Evolutionary conservation across 164 flowering plant genomes (phyloP).

Genomic region (Nymphaea thermarum): DNA sequence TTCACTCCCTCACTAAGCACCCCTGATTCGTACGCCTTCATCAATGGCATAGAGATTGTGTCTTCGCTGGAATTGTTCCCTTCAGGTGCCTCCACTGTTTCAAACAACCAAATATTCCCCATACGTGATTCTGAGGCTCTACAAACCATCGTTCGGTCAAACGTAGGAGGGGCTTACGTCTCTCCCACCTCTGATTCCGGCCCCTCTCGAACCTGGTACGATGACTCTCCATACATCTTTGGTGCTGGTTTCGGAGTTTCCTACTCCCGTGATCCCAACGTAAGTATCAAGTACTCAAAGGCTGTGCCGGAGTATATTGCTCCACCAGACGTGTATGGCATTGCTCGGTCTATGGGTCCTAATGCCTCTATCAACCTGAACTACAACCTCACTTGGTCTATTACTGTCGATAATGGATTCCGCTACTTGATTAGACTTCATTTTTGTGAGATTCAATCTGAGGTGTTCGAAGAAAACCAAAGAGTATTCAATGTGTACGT

Average conservation of each 20-base stretch:
- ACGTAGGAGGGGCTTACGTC: not conserved
- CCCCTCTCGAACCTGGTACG: too few species aligned
- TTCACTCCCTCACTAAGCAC: slow-evolving; percentile 36
- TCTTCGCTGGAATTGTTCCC: slow-evolving; percentile 19
- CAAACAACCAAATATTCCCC: not conserved
- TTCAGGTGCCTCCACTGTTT: not conserved
- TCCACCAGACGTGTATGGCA: not conserved
- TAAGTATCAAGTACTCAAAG: not conserved
- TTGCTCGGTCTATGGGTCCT: not conserved
- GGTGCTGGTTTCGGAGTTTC: not conserved
- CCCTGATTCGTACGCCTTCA: slow-evolving; percentile 40
- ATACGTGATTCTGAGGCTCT: not conserved
- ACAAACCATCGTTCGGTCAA: too few species aligned
- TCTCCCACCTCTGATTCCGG: not conserved
- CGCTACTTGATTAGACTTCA: slow-evolving; percentile 38
- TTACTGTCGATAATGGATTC: slow-evolving; percentile 32
- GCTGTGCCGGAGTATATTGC: not conserved
- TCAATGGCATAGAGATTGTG: slow-evolving; percentile 74
- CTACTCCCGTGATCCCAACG: not conserved
- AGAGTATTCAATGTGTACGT: slow-evolving; percentile 16
- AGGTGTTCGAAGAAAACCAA: slow-evolving; percentile 4
- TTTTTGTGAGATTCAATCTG: slow-evolving; percentile 32
- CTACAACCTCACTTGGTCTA: slow-evolving; percentile 9
- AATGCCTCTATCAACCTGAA: not conserved
- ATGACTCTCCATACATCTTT: too few species aligned